A percentile compares a stretch with the other conserved stretches of the same genome.
Conservation (phyloP, 768 basidiomycete species). For the Glaciozyma antarctica region DNA sequence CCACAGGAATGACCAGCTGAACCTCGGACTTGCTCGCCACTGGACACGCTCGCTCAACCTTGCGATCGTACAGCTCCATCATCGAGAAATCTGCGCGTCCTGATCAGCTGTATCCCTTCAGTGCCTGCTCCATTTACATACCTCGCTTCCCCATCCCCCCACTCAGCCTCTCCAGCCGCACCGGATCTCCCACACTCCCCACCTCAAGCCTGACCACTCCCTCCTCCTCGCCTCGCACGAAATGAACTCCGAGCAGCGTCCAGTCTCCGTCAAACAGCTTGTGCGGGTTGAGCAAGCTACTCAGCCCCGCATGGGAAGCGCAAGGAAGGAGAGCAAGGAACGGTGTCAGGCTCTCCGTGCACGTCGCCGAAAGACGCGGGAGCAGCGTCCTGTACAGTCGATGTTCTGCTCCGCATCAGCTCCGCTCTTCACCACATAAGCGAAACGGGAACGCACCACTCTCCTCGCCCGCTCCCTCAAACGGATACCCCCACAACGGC, state of each 20-base stretch:
- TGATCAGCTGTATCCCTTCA: conserved; percentile 51
- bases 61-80: conserved; percentile 55
- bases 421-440: too few species aligned
- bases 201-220: conserved; percentile 60
- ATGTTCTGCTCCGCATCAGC: not conserved
- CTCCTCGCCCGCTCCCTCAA: conserved; percentile 6
- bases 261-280: conserved; percentile 79
- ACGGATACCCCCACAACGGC: conserved; percentile 18
- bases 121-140: conserved; percentile 8
- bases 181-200: conserved; percentile 70
- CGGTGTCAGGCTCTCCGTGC: conserved; percentile 93
- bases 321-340: conserved; percentile 92
- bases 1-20: conserved; percentile 36
- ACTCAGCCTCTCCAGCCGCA: conserved; percentile 38
- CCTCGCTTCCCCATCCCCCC: conserved; percentile 27
- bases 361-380: conserved; percentile 60
- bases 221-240: conserved; percentile 30
- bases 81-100: conserved; percentile 38
- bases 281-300: conserved; percentile 72
- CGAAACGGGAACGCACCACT: conserved; percentile 25
- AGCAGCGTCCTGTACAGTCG: conserved; percentile 58
- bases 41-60: conserved; percentile 57
- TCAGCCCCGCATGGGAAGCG: conserved; percentile 76
- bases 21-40: conserved; percentile 44
- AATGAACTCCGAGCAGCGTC: conserved; percentile 74